These are phyloP conservation scores for Scedosporium apiospermum DNA, from an alignment of 2,329 filamentous ascomycete genomes.

Conservation along the genomic window DNA sequence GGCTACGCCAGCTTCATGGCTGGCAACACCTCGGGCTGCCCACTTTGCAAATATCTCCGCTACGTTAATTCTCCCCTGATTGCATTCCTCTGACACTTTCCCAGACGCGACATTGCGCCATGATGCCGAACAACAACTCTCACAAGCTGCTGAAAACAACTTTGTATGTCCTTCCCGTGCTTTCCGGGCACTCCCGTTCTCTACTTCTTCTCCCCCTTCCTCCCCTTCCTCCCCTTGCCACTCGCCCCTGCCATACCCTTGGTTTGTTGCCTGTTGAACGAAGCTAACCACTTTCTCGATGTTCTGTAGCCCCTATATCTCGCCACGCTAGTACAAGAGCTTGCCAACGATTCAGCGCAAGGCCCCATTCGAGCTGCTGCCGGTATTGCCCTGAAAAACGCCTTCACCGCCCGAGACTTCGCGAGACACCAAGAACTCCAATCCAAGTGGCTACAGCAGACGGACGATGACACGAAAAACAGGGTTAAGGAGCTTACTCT, in stretches of 20 bases:
- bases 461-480: slow-evolving; percentile 72
- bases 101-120: slow-evolving; percentile 76
- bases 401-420: slow-evolving; percentile 89
- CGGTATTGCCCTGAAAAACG: slow-evolving; percentile 95
- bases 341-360: slow-evolving; percentile 81
- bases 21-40: slow-evolving; percentile 9
- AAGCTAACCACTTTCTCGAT: slow-evolving; percentile 7
- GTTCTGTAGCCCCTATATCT: slow-evolving; percentile 73
- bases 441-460: slow-evolving; percentile 81
- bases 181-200: background rate
- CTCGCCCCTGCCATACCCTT: slow-evolving; percentile 1
- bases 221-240: slow-evolving; percentile 6
- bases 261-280: background rate
- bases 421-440: slow-evolving; percentile 82
- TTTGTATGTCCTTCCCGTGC: slow-evolving; percentile 54
- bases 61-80: background rate
- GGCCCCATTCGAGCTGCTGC: slow-evolving; percentile 85
- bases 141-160: slow-evolving; percentile 84
- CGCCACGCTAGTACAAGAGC: slow-evolving; percentile 81
- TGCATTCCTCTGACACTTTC: slow-evolving; percentile 23
- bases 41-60: background rate
- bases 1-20: background rate
- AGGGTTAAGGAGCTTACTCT: slow-evolving; percentile 87
- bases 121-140: slow-evolving; percentile 88
- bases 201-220: slow-evolving; percentile 8